Evolutionary conservation across 2,329 filamentous ascomycete species (phyloP).

Genomic region (Ceratocystis diversiconidia): DNA sequence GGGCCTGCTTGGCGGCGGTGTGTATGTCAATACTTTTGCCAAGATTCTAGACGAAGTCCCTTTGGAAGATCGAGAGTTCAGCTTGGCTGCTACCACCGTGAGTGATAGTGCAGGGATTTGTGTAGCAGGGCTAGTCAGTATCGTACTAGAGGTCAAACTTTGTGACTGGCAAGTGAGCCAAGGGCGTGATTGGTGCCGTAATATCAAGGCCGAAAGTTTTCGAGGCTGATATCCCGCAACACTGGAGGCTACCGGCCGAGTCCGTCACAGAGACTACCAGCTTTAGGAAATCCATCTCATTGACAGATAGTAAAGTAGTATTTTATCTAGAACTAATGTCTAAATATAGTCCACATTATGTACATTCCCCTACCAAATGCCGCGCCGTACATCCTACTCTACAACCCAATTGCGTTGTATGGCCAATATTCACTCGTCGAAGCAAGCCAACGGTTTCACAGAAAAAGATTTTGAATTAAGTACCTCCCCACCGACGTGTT

Average conservation of each 20-base stretch:
- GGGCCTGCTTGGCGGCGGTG: conserved; percentile 73
- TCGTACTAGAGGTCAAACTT: conserved; percentile 65
- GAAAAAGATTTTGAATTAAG: too few species aligned
- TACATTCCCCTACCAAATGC: too few species aligned
- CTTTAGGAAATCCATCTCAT: too few species aligned
- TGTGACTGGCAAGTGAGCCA: conserved; percentile 75
- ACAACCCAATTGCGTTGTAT: too few species aligned
- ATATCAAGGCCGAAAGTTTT: conserved; percentile 29
- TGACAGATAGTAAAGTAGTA: too few species aligned
- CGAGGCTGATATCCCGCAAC: background rate
- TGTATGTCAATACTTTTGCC: conserved; percentile 93
- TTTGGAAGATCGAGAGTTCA: conserved; percentile 72
- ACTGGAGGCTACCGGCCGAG: background rate
- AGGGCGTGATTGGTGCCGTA: conserved; percentile 60
- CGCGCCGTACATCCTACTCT: too few species aligned
- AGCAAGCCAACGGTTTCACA: too few species aligned
- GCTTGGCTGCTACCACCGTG: conserved; percentile 74
- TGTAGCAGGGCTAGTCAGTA: conserved; percentile 70
- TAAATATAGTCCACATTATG: too few species aligned
- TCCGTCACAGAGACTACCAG: too few species aligned
- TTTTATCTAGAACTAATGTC: too few species aligned
- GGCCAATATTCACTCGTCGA: too few species aligned
- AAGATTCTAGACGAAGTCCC: conserved; percentile 79
- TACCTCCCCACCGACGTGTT: background rate
- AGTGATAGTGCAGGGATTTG: conserved; percentile 88